A percentile compares a stretch with the other conserved stretches of the same genome.
Conservation (phyloP, 345 rosid species). For the Diplotaxis tenuifolia region DNA sequence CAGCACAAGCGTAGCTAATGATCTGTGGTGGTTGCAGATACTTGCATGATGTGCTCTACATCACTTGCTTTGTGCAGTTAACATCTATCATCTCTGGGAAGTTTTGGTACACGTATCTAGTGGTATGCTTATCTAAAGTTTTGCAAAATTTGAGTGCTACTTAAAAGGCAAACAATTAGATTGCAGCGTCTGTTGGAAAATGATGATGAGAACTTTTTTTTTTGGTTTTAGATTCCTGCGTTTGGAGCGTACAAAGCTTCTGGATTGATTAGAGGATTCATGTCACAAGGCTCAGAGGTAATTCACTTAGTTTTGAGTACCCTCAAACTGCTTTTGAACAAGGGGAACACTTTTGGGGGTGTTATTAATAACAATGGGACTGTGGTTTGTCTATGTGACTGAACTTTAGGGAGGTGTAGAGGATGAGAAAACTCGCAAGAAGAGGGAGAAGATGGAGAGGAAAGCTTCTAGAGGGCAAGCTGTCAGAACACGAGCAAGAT, state of each 20-base stretch:
- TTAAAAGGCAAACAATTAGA: background rate
- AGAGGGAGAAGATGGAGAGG: conserved; percentile 92
- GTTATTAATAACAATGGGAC: background rate
- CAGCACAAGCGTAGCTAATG: background rate
- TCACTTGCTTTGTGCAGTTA: conserved; percentile 84
- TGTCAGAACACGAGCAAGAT: conserved; percentile 62
- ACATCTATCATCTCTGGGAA: conserved; percentile 76
- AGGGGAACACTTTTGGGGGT: background rate
- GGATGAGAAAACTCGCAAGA: conserved; percentile 84
- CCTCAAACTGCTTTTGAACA: background rate
- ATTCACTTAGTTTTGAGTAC: background rate
- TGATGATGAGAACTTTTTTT: background rate
- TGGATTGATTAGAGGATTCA: conserved; percentile 57
- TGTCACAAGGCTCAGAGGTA: conserved; percentile 73
- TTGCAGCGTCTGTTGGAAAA: background rate
- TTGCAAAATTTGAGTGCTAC: background rate
- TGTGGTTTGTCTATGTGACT: conserved; percentile 11
- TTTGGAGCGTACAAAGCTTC: conserved; percentile 70
- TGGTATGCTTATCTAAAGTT: conserved; percentile 45
- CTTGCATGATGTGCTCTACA: conserved; percentile 73
- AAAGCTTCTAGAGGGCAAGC: conserved; percentile 66
- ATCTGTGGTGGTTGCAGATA: conserved; percentile 47
- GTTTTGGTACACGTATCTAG: conserved; percentile 78
- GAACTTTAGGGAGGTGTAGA: conserved; percentile 54
- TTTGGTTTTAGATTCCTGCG: conserved; percentile 57